These are phyloP conservation scores for Pyrrhoderma noxium DNA, from an alignment of 1,284 basidiomycete species.

Conservation along the genomic window DNA sequence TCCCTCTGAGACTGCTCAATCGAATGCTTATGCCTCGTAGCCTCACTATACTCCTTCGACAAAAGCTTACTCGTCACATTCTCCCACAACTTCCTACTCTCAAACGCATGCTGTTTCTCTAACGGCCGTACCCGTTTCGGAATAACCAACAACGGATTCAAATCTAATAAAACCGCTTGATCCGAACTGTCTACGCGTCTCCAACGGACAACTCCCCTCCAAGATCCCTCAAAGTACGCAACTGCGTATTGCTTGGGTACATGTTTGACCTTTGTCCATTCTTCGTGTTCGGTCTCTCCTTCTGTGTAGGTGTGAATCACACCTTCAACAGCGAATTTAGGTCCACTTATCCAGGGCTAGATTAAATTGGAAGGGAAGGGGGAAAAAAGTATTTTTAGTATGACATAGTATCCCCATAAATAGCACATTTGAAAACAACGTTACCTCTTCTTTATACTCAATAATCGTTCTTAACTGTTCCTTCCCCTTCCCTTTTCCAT, in stretches of 20 bases:
- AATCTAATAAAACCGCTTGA: slow-evolving; percentile 68
- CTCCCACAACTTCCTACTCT: slow-evolving; percentile 88
- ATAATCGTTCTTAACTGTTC: slow-evolving; percentile 73
- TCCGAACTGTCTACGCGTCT: slow-evolving; percentile 45
- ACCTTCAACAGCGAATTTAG: slow-evolving; percentile 85
- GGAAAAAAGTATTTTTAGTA: slow-evolving; percentile 1
- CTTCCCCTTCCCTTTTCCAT: slow-evolving; percentile 63
- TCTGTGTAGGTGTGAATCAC: slow-evolving; percentile 79
- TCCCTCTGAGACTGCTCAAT: slow-evolving; percentile 92
- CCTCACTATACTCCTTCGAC: slow-evolving; percentile 83
- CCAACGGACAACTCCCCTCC: slow-evolving; percentile 82
- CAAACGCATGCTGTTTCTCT: slow-evolving; percentile 68
- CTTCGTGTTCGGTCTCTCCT: slow-evolving; percentile 52
- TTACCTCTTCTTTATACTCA: slow-evolving; percentile 94
- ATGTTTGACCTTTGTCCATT: slow-evolving; percentile 87
- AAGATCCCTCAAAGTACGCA: slow-evolving; percentile 83
- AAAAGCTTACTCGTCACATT: slow-evolving; percentile 72
- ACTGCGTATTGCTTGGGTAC: slow-evolving; percentile 77
- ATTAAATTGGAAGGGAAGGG: slow-evolving; percentile 13
- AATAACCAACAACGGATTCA: slow-evolving; percentile 67
- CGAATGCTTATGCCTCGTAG: slow-evolving; percentile 78
- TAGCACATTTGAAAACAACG: slow-evolving; percentile 23
- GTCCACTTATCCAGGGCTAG: slow-evolving; percentile 86
- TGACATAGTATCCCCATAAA: too few relatives aligned
- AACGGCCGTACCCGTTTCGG: slow-evolving; percentile 84